Percentiles rank a stretch among this genome's conserved stretches.
Evolutionary conservation across 1,284 basidiomycete genomes (phyloP).

Genomic region (Melampsora larici-populina): DNA sequence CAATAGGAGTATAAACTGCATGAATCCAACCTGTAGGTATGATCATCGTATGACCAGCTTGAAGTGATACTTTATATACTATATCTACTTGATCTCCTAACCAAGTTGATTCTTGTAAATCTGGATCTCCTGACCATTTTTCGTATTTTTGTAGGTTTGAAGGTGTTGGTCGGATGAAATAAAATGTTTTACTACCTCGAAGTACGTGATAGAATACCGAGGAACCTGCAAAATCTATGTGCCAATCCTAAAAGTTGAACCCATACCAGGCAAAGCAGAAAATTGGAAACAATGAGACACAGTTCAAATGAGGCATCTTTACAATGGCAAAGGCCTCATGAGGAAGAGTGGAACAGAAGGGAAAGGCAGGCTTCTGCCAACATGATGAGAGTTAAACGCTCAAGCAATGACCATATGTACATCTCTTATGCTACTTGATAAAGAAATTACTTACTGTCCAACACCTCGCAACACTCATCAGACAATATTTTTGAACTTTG

Average conservation of each 20-base stretch:
- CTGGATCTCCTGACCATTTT: constrained; percentile 75
- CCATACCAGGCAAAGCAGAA: constrained; percentile 15
- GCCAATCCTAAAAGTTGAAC: constrained; percentile 71
- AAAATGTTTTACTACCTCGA: constrained; percentile 69
- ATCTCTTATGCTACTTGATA: constrained; percentile 15
- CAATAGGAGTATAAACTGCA: constrained; percentile 85
- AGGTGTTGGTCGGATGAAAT: constrained; percentile 85
- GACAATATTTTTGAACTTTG: constrained; percentile 90
- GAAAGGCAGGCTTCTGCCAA: not conserved
- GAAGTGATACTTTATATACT: constrained; percentile 69
- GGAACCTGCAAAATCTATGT: constrained; percentile 90
- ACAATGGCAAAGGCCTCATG: not conserved
- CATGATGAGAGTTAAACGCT: constrained; percentile 37
- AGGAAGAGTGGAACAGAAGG: not conserved
- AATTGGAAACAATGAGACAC: constrained; percentile 5
- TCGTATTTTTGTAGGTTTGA: constrained; percentile 84
- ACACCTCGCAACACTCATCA: constrained; percentile 80
- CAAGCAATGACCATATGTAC: constrained; percentile 51
- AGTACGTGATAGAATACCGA: constrained; percentile 73
- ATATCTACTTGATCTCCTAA: constrained; percentile 84
- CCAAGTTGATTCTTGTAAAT: constrained; percentile 82
- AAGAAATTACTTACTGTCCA: constrained; percentile 72
- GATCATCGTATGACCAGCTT: constrained; percentile 59
- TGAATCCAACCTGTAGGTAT: constrained; percentile 97
- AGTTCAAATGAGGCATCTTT: not conserved